These are phyloP conservation scores for Discostella stelligeroides DNA, from an alignment of 108 stramenopile species.

Conservation along the genomic window DNA sequence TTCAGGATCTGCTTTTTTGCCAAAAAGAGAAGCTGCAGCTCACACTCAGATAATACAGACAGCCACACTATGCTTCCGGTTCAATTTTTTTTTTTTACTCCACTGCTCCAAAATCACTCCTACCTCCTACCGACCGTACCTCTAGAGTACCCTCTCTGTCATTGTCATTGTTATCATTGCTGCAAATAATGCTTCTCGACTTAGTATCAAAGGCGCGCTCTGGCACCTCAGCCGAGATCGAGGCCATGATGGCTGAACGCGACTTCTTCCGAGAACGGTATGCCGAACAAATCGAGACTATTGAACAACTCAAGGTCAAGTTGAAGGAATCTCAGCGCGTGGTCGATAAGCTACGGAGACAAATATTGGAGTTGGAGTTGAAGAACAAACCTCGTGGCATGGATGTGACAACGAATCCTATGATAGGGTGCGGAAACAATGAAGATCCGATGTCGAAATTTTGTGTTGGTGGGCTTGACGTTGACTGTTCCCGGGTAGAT, in stretches of 20 bases:
- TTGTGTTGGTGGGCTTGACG: background rate
- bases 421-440: background rate
- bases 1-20: too few relatives aligned
- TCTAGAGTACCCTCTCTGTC: too few relatives aligned
- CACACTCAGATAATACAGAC: too few relatives aligned
- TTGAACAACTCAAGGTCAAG: slow-evolving; percentile 31
- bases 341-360: slow-evolving; percentile 41
- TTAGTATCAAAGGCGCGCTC: slow-evolving; percentile 19
- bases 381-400: slow-evolving; percentile 9
- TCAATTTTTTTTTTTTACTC: too few relatives aligned
- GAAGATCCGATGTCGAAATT: background rate
- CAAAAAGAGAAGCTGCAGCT: too few relatives aligned
- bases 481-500: too few relatives aligned
- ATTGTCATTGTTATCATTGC: too few relatives aligned
- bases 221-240: slow-evolving; percentile 30
- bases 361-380: slow-evolving; percentile 41
- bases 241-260: slow-evolving; percentile 44
- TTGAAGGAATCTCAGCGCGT: slow-evolving; percentile 45
- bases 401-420: background rate
- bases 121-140: too few relatives aligned
- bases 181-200: slow-evolving; percentile 21
- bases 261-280: slow-evolving; percentile 53
- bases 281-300: slow-evolving; percentile 36
- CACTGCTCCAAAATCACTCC: too few relatives aligned
- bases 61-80: too few relatives aligned